Base-by-base conservation (phyloP, 768 basidiomycete species). In the Boletus barrowsii region DNA sequence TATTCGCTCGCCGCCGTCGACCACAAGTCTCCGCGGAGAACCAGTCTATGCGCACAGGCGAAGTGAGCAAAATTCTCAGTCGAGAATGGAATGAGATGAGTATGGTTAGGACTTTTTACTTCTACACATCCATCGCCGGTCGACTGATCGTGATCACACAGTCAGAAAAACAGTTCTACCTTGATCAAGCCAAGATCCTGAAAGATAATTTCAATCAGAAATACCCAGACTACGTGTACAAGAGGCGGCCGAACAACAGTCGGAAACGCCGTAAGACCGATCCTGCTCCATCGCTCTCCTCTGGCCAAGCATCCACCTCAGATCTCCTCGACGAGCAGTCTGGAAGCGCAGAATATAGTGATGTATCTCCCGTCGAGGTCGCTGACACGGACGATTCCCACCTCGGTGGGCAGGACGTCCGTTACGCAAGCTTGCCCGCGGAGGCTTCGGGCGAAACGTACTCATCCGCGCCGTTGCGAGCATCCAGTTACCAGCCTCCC, bases 171-270 rank as follows among this genome's bases (percentile, higher is more conserved):
- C 87, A 90, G 64, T 92, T 90, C 69, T 93, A 92, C 68, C 84
- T 90, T 53, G 86, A 92, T 65, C 88, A 90, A 68, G 91, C 91
- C 10, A 91, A 91, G 70, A 80, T 83, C 56, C 73, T 93, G 51
- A 93, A 93, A 70, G 91, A 93, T 60, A 84, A 75, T 50, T 93
- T 93, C 76, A 93, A 93, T 70, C 72, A 79, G 22, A 88, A 84
- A 66, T 93, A 92, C 70, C 91, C 91, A 15, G 90, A 92, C 78
- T 93, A 93, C 62, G 90, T 93, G 42, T 93, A 93, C 75, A 83
- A 86, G 63, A 83, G 91, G 49, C 80, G 91, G 47, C 91, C 91
- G 26, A 93, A 93, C 74, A 91, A 93, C 68, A 87, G 87, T 51
- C 83, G 91, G 62, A 87, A 83, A 65, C 80, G 78, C 64, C 76